Conservation (phyloP, 2,329 filamentous ascomycete species). For the Parasarocladium wereldwijsianum region DNA sequence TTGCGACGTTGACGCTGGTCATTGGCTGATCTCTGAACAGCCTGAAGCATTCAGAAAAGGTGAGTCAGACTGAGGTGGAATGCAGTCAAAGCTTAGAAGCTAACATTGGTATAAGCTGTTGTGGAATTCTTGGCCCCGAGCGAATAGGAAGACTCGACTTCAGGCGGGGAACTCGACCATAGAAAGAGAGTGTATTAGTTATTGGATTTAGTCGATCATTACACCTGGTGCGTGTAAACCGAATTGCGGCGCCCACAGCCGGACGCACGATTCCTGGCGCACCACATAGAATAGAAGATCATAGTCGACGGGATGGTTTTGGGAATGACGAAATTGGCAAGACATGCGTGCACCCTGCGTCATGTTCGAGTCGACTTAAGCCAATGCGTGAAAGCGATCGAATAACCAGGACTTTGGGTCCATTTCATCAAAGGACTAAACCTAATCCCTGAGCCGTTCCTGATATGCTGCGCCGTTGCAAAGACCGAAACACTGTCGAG, state of each 20-base stretch:
- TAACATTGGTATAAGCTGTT: conserved; percentile 1
- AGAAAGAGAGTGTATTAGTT: no score
- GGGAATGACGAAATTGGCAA: no score
- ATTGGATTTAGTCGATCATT: no score
- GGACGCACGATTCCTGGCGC: no score
- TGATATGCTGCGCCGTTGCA: conserved; percentile 29
- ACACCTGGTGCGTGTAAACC: no score
- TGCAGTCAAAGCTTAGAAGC: no score
- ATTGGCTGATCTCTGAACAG: conserved; percentile 85
- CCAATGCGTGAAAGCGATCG: neutral
- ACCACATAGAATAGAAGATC: no score
- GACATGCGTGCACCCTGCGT: no score
- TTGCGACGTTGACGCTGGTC: conserved; percentile 61
- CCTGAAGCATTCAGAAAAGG: conserved; percentile 64
- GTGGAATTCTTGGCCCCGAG: conserved; percentile 1
- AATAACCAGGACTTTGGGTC: conserved; percentile 6
- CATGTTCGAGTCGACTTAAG: no score
- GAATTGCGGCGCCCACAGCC: no score
- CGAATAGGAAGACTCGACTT: neutral
- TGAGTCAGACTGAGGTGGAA: conserved; percentile 32
- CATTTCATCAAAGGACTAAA: conserved; percentile 23
- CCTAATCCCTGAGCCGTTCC: conserved; percentile 24
- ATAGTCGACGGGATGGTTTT: no score
- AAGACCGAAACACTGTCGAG: conserved; percentile 26
- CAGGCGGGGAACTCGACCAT: no score